phyloP scores from a whole-genome alignment of 2,329 filamentous ascomycete genomes.

The Didymella keratinophila region DNA sequence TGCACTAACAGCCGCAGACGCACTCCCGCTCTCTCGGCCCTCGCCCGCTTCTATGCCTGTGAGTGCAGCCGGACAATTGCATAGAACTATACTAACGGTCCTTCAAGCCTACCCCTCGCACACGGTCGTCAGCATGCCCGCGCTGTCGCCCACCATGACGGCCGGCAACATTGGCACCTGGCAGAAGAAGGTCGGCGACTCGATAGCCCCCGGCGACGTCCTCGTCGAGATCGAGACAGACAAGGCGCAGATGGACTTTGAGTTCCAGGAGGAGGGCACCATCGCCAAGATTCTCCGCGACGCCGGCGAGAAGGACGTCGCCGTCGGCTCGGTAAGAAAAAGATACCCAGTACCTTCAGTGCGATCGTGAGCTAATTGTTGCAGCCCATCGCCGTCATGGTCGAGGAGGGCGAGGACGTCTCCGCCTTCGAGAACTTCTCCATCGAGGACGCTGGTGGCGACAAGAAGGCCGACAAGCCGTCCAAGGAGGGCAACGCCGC shows the following conservation, averaged over 20 bases:
- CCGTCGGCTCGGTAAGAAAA: conserved; percentile 85
- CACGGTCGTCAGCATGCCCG: conserved; percentile 96
- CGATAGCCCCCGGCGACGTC: conserved; percentile 88
- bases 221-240: conserved; percentile 99
- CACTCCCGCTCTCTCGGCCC: conserved; percentile 64
- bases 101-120: conserved; percentile 91
- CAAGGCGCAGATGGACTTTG: conserved; percentile 99
- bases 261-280: conserved; percentile 97
- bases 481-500: conserved; percentile 69
- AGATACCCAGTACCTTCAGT: too few relatives aligned
- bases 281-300: conserved; percentile 95
- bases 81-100: conserved; percentile 15
- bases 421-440: conserved; percentile 89
- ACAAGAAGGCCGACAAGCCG: conserved; percentile 69
- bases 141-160: conserved; percentile 97
- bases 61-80: conserved; percentile 54
- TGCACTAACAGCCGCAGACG: conserved; percentile 47
- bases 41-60: conserved; percentile 72
- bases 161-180: conserved; percentile 94
- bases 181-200: conserved; percentile 96
- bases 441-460: conserved; percentile 88
- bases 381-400: conserved; percentile 93
- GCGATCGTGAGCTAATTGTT: conserved; percentile 32
- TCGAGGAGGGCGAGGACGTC: conserved; percentile 89
- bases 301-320: conserved; percentile 89